phyloP scores from a whole-genome alignment of 140 eudicot genomes.

The Erigeron philadelphicus region DNA sequence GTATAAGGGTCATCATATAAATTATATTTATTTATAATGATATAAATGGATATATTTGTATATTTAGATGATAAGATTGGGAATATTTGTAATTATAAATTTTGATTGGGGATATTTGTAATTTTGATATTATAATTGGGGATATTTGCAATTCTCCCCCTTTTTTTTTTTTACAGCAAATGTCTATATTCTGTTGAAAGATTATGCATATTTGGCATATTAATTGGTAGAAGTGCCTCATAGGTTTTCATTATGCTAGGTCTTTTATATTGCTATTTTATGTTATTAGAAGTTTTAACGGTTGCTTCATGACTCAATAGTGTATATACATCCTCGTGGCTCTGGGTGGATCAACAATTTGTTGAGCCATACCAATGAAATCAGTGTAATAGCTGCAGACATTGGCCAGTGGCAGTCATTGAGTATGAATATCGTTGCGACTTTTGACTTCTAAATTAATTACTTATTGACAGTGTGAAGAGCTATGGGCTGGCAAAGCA shows the following conservation, averaged over 20 bases:
- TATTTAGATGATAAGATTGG: no score
- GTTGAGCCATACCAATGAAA: not conserved
- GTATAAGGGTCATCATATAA: no score
- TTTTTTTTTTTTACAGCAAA: not conserved
- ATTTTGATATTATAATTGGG: no score
- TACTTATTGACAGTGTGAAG: slow-evolving; percentile 48
- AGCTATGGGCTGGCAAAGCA: slow-evolving; percentile 75
- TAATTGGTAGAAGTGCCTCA: not conserved
- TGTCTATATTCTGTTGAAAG: not conserved
- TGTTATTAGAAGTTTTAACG: not conserved
- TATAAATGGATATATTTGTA: no score
- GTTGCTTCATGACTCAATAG: not conserved
- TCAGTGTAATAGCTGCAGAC: not conserved
- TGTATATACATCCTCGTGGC: not conserved
- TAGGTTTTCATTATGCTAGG: not conserved
- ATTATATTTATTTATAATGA: no score
- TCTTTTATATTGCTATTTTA: not conserved
- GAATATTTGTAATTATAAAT: no score
- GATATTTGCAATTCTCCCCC: no score
- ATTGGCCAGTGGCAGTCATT: not conserved
- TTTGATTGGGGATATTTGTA: no score
- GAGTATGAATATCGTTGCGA: not conserved
- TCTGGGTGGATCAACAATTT: not conserved
- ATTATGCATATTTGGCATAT: not conserved
- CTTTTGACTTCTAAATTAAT: not conserved